Conservation (phyloP, 371 early-diverging fungal species). For the Mortierella sp. region DNA sequence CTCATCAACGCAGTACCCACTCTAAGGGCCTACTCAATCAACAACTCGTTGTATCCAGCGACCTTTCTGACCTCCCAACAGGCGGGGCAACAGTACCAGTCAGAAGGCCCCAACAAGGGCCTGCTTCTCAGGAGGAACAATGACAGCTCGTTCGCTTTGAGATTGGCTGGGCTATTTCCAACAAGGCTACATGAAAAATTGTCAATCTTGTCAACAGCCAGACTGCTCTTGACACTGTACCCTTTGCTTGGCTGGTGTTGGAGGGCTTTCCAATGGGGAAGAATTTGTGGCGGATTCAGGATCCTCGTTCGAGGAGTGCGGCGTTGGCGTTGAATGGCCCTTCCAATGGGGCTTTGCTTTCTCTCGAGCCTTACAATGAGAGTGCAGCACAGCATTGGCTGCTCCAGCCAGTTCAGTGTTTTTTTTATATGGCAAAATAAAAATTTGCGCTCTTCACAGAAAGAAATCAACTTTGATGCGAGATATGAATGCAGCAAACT, state of each 20-base stretch:
- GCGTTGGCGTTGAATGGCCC: background rate
- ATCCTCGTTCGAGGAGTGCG: background rate
- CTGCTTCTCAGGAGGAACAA: background rate
- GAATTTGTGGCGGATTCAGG: background rate
- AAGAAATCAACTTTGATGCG: no score
- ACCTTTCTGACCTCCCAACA: no score
- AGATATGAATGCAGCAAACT: no score
- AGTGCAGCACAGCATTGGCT: background rate
- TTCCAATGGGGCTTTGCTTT: background rate
- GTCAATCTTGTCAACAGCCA: background rate
- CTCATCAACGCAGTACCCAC: no score
- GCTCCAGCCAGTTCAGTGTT: background rate
- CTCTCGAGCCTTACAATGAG: background rate
- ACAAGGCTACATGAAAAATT: background rate
- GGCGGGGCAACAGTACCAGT: no score
- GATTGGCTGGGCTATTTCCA: background rate
- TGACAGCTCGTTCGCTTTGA: background rate
- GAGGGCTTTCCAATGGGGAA: background rate
- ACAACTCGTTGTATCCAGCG: no score
- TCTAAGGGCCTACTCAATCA: no score
- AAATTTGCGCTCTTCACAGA: no score
- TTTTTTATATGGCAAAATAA: no score
- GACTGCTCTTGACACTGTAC: background rate
- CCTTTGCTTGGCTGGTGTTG: background rate
- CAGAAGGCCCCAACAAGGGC: no score